Conservation (phyloP, 257 asterid genomes). For the Voacanga thouarsii region DNA sequence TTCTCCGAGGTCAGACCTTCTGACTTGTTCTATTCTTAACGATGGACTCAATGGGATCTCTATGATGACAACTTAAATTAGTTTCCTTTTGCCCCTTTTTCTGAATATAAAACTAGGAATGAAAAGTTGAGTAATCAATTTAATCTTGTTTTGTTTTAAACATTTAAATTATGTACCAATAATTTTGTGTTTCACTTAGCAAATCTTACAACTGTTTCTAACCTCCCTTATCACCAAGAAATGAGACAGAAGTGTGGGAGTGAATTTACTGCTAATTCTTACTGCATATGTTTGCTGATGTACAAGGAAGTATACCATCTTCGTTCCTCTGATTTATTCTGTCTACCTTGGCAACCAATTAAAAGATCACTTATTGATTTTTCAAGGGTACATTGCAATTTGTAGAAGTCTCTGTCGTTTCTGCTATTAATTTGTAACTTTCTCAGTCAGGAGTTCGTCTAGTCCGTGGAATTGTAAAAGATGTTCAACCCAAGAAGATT, state of each 20-base stretch:
- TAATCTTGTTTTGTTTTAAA: background rate
- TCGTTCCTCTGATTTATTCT: background rate
- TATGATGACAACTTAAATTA: background rate
- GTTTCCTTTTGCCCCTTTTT: background rate
- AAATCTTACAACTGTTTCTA: background rate
- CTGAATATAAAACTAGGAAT: background rate
- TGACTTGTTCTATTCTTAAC: background rate
- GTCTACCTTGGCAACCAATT: background rate
- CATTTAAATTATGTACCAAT: background rate
- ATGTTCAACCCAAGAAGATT: constrained; percentile 76
- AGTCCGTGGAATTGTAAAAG: constrained; percentile 84
- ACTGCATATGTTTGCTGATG: background rate
- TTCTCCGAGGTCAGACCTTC: too few species aligned
- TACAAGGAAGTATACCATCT: background rate
- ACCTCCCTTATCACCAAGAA: background rate
- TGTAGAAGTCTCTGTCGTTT: too few species aligned
- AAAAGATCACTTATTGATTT: background rate
- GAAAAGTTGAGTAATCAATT: background rate
- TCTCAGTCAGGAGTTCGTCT: constrained; percentile 96
- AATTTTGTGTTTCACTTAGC: background rate
- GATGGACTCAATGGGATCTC: too few species aligned
- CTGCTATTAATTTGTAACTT: constrained; percentile 33
- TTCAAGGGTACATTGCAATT: background rate
- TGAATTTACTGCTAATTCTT: too few species aligned
- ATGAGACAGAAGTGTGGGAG: background rate